Percentiles rank a stretch among this genome's conserved stretches.
Evolutionary conservation across 164 flowering plant species (phyloP).

Genomic region (Pachysandra terminalis): DNA sequence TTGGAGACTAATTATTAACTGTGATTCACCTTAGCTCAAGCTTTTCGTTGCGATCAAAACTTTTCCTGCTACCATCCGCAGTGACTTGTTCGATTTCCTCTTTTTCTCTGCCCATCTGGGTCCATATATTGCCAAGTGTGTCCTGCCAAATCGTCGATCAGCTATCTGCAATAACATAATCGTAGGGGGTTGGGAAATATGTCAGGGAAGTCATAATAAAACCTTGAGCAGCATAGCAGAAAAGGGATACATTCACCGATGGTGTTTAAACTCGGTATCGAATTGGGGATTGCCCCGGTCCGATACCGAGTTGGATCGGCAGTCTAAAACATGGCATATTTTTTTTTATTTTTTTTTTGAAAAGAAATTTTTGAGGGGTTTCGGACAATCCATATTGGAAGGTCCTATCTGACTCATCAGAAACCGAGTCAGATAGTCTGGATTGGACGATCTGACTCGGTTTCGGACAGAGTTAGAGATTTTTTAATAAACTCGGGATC

Average conservation of each 20-base stretch:
- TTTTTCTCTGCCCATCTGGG: conserved; percentile 87
- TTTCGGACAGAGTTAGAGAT: too few relatives aligned
- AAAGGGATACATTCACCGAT: background rate
- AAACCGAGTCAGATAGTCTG: too few relatives aligned
- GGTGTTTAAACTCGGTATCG: too few relatives aligned
- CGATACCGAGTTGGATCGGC: too few relatives aligned
- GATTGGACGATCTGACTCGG: too few relatives aligned
- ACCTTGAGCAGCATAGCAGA: background rate
- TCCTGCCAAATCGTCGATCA: conserved; percentile 87
- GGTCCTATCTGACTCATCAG: too few relatives aligned
- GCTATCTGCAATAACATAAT: conserved; percentile 46
- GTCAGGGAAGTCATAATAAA: background rate
- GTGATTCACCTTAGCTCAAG: conserved; percentile 1
- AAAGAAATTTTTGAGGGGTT: too few relatives aligned
- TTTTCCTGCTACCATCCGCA: background rate
- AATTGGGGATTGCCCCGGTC: too few relatives aligned
- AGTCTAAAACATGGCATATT: too few relatives aligned
- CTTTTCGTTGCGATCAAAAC: conserved; percentile 6
- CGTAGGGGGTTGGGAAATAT: background rate
- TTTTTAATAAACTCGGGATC: too few relatives aligned
- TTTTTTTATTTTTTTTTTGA: too few relatives aligned
- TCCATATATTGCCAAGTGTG: conserved; percentile 88
- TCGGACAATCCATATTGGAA: too few relatives aligned
- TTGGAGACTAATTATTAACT: background rate
- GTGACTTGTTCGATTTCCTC: conserved; percentile 28